Percentiles rank a stretch among this genome's conserved stretches.
Conservation (phyloP, 768 basidiomycete species). For the Cubamyces sp. region DNA sequence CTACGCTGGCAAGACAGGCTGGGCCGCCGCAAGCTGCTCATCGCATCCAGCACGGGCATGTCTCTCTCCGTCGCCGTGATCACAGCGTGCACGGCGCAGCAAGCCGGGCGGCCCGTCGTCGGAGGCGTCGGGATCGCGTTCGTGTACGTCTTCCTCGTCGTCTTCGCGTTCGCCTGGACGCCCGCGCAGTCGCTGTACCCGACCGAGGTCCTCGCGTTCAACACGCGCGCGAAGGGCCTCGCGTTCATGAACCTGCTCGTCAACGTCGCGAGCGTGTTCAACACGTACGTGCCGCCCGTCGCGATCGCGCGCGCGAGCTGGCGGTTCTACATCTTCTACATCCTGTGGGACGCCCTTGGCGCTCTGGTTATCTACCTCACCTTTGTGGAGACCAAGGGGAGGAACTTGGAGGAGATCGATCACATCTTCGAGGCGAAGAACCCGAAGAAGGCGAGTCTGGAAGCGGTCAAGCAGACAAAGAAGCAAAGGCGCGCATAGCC, state of each 20-base stretch:
- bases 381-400: slow-evolving; percentile 70
- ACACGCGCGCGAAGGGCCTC: slow-evolving; percentile 69
- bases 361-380: slow-evolving; percentile 57
- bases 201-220: slow-evolving; percentile 80
- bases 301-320: slow-evolving; percentile 57
- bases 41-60: slow-evolving; percentile 35
- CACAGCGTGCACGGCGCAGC: slow-evolving; percentile 38
- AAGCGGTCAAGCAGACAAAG: neutral
- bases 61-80: slow-evolving; percentile 37
- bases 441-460: slow-evolving; percentile 24
- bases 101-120: slow-evolving; percentile 31
- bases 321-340: slow-evolving; percentile 54
- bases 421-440: slow-evolving; percentile 26
- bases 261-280: slow-evolving; percentile 72
- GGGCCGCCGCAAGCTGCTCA: slow-evolving; percentile 38
- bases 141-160: slow-evolving; percentile 31
- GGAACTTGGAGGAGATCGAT: slow-evolving; percentile 28
- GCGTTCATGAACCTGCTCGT: slow-evolving; percentile 73
- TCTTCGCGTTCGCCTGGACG: slow-evolving; percentile 37
- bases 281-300: slow-evolving; percentile 80
- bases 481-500: neutral
- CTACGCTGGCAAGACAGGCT: slow-evolving; percentile 38
- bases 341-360: slow-evolving; percentile 64
- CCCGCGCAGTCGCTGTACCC: slow-evolving; percentile 67
- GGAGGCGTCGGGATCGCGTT: slow-evolving; percentile 38